Percentiles rank a stretch among this genome's conserved stretches.
phyloP scores from a whole-genome alignment of 2,329 filamentous ascomycete species.

The Allantophomopsis cytisporea region DNA sequence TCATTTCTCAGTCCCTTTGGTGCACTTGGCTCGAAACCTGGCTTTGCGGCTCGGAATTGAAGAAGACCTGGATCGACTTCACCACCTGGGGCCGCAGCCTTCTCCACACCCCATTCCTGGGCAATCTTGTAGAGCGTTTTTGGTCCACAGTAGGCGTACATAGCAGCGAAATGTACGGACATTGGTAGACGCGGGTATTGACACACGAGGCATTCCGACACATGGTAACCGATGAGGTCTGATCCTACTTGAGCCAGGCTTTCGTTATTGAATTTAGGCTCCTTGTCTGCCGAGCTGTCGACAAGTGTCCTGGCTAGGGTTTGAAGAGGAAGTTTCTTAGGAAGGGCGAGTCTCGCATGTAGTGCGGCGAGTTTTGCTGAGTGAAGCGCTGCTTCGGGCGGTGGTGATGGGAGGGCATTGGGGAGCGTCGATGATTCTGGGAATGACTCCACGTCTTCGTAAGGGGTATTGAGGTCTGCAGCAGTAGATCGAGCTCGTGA shows the following conservation, averaged over 20 bases:
- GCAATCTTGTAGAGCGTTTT: conserved; percentile 62
- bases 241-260: conserved; percentile 70
- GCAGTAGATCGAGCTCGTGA: conserved; percentile 9
- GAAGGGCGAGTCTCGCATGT: conserved; percentile 76
- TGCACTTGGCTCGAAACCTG: conserved; percentile 27
- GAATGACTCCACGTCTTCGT: conserved; percentile 11
- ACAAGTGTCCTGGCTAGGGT: conserved; percentile 79
- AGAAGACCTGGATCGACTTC: conserved; percentile 88
- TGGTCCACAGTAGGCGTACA: conserved; percentile 71
- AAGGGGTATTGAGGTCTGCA: conserved; percentile 7
- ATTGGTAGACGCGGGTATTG: conserved; percentile 86
- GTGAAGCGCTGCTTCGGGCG: conserved; percentile 46
- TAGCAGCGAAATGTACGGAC: conserved; percentile 72
- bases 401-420: conserved; percentile 53
- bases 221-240: conserved; percentile 78
- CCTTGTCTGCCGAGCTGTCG: conserved; percentile 69
- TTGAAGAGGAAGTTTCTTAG: conserved; percentile 69
- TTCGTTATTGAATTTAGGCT: conserved; percentile 76
- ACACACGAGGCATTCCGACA: conserved; percentile 75
- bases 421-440: neutral
- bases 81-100: conserved; percentile 70
- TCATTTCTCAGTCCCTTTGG: conserved; percentile 38
- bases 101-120: conserved; percentile 82
- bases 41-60: conserved; percentile 50
- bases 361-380: conserved; percentile 89